Evolutionary conservation across 2,329 filamentous ascomycete genomes (phyloP).

Genomic region (Westerdykella ornata): DNA sequence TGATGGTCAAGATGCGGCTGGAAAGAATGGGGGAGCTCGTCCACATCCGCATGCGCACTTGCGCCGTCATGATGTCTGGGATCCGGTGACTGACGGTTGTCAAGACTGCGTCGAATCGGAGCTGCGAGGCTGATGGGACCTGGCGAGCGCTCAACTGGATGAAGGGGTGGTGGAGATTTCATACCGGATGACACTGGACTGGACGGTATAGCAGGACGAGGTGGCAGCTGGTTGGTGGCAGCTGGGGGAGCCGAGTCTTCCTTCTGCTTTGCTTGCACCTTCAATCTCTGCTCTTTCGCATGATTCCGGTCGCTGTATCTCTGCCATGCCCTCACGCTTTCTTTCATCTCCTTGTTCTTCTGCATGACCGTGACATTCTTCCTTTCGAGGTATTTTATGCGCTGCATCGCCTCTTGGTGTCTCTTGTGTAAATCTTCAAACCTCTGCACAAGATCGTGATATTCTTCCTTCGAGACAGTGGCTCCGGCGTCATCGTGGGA

Average conservation of each 20-base stretch:
- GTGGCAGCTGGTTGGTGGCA: slow-evolving; percentile 3
- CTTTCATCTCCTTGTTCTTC: slow-evolving; percentile 37
- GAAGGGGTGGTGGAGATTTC: slow-evolving; percentile 9
- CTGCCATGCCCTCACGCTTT: slow-evolving; percentile 35
- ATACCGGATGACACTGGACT: slow-evolving; percentile 18
- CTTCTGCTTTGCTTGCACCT: slow-evolving; percentile 5
- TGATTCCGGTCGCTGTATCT: slow-evolving; percentile 30
- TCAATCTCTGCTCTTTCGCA: slow-evolving; percentile 18
- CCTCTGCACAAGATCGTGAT: slow-evolving; percentile 22
- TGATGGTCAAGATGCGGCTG: too few relatives aligned
- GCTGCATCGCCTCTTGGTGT: slow-evolving; percentile 22
- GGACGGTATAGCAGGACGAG: slow-evolving; percentile 13
- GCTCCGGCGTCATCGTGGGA: background rate
- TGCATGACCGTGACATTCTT: slow-evolving; percentile 30
- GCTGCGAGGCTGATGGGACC: too few relatives aligned
- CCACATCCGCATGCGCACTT: too few relatives aligned
- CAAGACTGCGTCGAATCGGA: too few relatives aligned
- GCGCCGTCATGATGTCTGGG: too few relatives aligned
- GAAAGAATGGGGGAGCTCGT: too few relatives aligned
- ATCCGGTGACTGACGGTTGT: too few relatives aligned
- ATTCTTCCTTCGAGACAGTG: slow-evolving; percentile 17
- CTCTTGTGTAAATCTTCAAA: slow-evolving; percentile 30
- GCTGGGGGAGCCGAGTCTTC: background rate
- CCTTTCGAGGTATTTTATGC: slow-evolving; percentile 28
- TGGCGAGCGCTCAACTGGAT: too few relatives aligned